phyloP scores from a whole-genome alignment of 345 rosid genomes.

The Mallotus nudiflorus region DNA sequence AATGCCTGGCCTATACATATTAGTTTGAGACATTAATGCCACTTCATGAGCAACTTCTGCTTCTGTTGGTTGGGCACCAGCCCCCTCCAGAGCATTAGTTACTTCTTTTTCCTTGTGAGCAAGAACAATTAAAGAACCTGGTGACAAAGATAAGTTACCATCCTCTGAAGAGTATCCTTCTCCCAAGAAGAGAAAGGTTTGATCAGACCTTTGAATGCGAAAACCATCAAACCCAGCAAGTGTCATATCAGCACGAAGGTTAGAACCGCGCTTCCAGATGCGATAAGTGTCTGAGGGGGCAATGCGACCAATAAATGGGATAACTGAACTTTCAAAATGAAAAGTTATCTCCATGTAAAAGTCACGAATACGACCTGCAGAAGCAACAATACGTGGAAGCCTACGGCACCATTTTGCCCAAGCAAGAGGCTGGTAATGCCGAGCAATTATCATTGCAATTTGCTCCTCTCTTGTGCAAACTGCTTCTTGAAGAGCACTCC shows the following conservation, averaged over 20 bases:
- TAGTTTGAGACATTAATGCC: conserved; percentile 93
- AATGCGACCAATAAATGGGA: conserved; percentile 92
- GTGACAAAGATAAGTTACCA: conserved; percentile 56
- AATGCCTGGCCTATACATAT: conserved; percentile 98
- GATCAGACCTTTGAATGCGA: conserved; percentile 90
- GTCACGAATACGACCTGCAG: conserved; percentile 81
- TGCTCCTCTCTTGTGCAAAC: conserved; percentile 96
- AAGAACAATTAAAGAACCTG: conserved; percentile 87
- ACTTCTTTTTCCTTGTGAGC: conserved; percentile 94
- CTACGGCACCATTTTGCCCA: conserved; percentile 99
- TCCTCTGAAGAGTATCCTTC: conserved; percentile 83
- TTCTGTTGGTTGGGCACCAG: conserved; percentile 89
- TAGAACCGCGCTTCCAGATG: conserved; percentile 97
- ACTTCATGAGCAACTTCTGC: conserved; percentile 95
- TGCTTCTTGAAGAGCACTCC: conserved; percentile 99
- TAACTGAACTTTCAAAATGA: conserved; percentile 97
- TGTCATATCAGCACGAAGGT: conserved; percentile 99
- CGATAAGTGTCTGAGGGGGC: conserved; percentile 99
- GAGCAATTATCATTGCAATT: conserved; percentile 83
- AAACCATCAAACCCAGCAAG: conserved; percentile 98
- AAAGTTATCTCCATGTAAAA: conserved; percentile 98
- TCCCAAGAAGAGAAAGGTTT: conserved; percentile 85
- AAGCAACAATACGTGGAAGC: conserved; percentile 85
- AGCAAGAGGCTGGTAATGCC: conserved; percentile 96
- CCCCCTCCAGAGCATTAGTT: conserved; percentile 97